These are phyloP conservation scores for Symbiotaphrina buchneri DNA, from an alignment of 495 filamentous ascomycete species.

Conservation along the genomic window DNA sequence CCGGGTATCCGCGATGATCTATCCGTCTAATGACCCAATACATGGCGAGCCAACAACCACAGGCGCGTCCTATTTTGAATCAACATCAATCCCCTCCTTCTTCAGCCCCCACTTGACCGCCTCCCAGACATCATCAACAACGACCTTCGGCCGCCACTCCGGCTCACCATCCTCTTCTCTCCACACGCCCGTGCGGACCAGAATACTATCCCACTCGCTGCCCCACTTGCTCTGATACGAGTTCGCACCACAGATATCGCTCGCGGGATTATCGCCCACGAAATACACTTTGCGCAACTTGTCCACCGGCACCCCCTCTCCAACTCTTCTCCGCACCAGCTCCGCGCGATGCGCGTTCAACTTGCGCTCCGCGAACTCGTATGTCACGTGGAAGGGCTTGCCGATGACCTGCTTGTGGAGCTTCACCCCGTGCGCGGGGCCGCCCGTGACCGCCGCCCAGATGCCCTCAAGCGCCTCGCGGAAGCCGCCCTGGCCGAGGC, in stretches of 20 bases:
- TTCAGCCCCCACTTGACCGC: slow-evolving; percentile 42
- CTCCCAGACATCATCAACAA: slow-evolving; percentile 44
- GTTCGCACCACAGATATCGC: slow-evolving; percentile 83
- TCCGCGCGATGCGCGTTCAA: slow-evolving; percentile 34
- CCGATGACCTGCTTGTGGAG: slow-evolving; percentile 52
- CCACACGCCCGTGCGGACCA: slow-evolving; percentile 75
- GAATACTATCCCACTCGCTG: slow-evolving; percentile 54
- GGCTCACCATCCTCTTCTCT: slow-evolving; percentile 25
- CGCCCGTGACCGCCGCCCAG: slow-evolving; percentile 52
- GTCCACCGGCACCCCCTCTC: slow-evolving; percentile 3
- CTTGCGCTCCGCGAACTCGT: slow-evolving; percentile 59
- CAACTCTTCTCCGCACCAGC: too few species aligned
- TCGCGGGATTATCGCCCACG: slow-evolving; percentile 94
- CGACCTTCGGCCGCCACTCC: slow-evolving; percentile 26
- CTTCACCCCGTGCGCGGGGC: slow-evolving; percentile 24
- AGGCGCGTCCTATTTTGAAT: too few species aligned
- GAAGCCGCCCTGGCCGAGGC: slow-evolving; percentile 87
- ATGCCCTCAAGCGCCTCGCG: slow-evolving; percentile 56
- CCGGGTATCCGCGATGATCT: too few species aligned
- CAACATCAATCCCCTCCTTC: slow-evolving; percentile 18
- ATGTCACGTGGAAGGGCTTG: slow-evolving; percentile 60
- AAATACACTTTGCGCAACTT: slow-evolving; percentile 51
- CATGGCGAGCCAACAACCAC: too few species aligned
- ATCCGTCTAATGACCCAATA: too few species aligned
- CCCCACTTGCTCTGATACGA: slow-evolving; percentile 37